phyloP scores from a whole-genome alignment of 75 land plant species.

The Larix kaempferi region DNA sequence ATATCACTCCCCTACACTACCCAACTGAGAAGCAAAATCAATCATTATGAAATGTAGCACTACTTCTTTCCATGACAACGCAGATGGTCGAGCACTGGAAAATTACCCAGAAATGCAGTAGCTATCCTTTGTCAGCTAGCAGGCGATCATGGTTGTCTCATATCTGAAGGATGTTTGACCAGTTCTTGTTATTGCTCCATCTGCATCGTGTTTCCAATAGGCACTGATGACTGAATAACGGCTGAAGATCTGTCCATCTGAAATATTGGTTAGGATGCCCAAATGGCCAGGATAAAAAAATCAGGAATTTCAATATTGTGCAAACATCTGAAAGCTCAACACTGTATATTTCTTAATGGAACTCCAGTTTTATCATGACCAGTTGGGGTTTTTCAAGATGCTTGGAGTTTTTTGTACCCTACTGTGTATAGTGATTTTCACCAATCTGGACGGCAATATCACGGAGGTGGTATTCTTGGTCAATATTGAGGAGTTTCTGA shows the following conservation, averaged over 20 bases:
- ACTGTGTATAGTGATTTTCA: slow-evolving; percentile 76
- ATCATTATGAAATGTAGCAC: too few species aligned
- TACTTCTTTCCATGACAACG: too few species aligned
- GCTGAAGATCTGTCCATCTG: slow-evolving; percentile 57
- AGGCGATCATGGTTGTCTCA: slow-evolving; percentile 87
- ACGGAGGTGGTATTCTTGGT: slow-evolving; percentile 75
- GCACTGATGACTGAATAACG: slow-evolving; percentile 82
- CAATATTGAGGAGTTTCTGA: slow-evolving; percentile 89
- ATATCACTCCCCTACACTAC: too few species aligned
- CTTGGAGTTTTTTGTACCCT: slow-evolving; percentile 90
- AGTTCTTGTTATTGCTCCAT: slow-evolving; percentile 85
- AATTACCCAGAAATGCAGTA: too few species aligned
- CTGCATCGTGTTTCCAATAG: slow-evolving; percentile 92
- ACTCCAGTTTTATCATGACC: too few species aligned
- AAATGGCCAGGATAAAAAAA: slow-evolving; percentile 71
- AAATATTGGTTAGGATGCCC: slow-evolving; percentile 80
- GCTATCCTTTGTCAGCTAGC: too few species aligned
- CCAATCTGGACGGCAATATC: slow-evolving; percentile 46
- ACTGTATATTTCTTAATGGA: too few species aligned
- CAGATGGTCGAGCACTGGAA: too few species aligned
- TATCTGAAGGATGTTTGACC: slow-evolving; percentile 80
- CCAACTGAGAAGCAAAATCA: too few species aligned
- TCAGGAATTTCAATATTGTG: slow-evolving; percentile 67
- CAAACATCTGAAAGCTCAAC: slow-evolving; percentile 43
- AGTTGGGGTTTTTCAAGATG: too few species aligned